Base-by-base conservation (phyloP, 2,329 filamentous ascomycete species). In the Xylariaceae sp. region DNA sequence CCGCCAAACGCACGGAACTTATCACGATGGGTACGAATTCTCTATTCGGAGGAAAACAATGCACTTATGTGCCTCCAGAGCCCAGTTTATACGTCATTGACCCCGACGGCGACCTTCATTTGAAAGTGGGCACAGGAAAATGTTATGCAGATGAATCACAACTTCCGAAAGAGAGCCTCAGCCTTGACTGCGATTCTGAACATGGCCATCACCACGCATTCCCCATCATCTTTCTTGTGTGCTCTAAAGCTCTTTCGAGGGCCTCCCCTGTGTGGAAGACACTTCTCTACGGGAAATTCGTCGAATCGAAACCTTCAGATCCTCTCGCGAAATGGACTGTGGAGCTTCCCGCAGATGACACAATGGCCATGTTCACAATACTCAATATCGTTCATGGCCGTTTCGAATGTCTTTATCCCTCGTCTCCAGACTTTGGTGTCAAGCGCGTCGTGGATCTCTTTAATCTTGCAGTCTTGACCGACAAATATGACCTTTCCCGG, bases 371-470 rank as follows among this genome's bases (percentile, higher is more conserved):
- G 53, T 38, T 51, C 6, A 54, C 57, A n/a, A 25, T 66, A n/a
- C 42, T 66, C 12, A 56, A 60, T 39, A 64, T 66, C 11, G 55
- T 64, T 11, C 64, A 66, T 23, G 47, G 55, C 14, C 54, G 49
- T 7, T 58, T 62, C 29, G 53, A 61, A 3, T 43, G 48, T 8
- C 40, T 64, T n/a, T n/a, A n/a, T n/a, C n/a, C n/a, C n/a, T n/a
- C n/a, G 1, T 56, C 58, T 2, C 39, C 43, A 3, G 6, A 22
- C 14, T 11, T 32, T 1, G 35, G 39, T 1, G 4, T 22, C n/a
- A 19, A 53, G 3, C 4, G 39, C 5, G 5, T 52, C 6, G 40
- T 38, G 17, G 27, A 41, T 5, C 39, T 61, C n/a, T 59, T 57
- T 35, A 33, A 54, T 11, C 48, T 62, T 14, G 45, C 57, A 1